Evolutionary conservation across 352 stramenopile species (phyloP).

Genomic region (Phytophthora cactorum): DNA sequence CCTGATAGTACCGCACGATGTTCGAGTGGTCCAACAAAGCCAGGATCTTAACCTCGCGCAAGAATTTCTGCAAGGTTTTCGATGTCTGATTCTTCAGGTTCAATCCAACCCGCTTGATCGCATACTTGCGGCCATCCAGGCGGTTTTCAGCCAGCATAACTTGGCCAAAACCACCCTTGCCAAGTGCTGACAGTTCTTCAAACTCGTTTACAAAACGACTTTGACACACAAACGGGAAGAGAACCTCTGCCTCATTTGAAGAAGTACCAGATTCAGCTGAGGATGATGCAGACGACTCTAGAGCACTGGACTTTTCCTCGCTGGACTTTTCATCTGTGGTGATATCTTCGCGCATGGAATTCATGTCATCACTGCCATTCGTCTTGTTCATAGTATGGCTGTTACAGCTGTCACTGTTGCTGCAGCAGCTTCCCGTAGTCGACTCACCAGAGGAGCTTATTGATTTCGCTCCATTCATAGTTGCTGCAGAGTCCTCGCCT

Average conservation of each 20-base stretch:
- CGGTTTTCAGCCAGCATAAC: conserved; percentile 95
- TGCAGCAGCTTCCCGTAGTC: conserved; percentile 48
- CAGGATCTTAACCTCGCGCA: conserved; percentile 94
- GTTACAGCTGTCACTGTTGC: conserved; percentile 37
- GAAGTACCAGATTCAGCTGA: conserved; percentile 49
- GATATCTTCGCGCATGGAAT: conserved; percentile 13
- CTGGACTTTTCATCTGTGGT: conserved; percentile 40
- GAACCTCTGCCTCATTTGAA: conserved; percentile 61
- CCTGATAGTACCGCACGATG: conserved; percentile 93
- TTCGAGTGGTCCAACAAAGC: conserved; percentile 93
- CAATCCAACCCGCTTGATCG: conserved; percentile 91
- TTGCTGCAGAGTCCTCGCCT: conserved; percentile 34
- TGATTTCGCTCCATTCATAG: conserved; percentile 38
- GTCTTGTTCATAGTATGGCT: conserved; percentile 20
- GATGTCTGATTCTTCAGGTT: conserved; percentile 88
- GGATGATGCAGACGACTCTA: conserved; percentile 53
- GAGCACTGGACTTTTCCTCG: conserved; percentile 31
- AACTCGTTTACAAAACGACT: conserved; percentile 88
- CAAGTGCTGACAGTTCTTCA: conserved; percentile 86
- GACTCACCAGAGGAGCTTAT: conserved; percentile 49
- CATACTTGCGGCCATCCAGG: conserved; percentile 93
- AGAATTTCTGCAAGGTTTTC: conserved; percentile 92
- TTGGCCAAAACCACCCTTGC: conserved; percentile 94
- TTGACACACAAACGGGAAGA: conserved; percentile 88
- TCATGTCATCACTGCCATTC: conserved; percentile 20